A percentile compares a stretch with the other conserved stretches of the same genome.
Conservation (phyloP, 2,329 filamentous ascomycete genomes). For the Xylariaceae sp. region DNA sequence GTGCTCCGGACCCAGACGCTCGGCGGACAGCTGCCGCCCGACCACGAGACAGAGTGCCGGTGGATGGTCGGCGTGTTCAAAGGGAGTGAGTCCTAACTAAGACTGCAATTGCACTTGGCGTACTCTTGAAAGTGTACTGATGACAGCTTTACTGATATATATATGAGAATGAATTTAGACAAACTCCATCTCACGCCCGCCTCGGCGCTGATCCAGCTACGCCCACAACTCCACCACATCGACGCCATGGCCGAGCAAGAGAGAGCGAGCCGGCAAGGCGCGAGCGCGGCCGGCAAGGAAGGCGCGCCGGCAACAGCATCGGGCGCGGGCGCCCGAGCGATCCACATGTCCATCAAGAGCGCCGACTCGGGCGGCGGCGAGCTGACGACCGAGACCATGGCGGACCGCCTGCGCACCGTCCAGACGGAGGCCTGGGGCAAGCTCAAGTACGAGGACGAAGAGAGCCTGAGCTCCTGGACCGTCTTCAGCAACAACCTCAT, state of each 20-base stretch:
- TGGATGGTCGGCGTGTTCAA: slow-evolving; percentile 94
- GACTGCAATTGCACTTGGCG: no score
- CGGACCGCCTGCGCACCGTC: slow-evolving; percentile 67
- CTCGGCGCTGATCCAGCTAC: slow-evolving; percentile 77
- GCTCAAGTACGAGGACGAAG: slow-evolving; percentile 77
- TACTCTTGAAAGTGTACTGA: no score
- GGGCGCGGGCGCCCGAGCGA: slow-evolving; percentile 58
- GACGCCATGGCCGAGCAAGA: slow-evolving; percentile 76
- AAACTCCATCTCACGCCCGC: slow-evolving; percentile 83
- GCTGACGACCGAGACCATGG: slow-evolving; percentile 64
- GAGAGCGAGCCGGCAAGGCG: slow-evolving; percentile 36
- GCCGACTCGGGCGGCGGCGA: slow-evolving; percentile 58
- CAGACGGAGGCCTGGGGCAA: slow-evolving; percentile 78
- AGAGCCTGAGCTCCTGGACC: slow-evolving; percentile 68
- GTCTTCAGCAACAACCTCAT: slow-evolving; percentile 71
- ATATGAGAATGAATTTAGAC: slow-evolving; percentile 41
- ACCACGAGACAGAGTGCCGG: slow-evolving; percentile 57
- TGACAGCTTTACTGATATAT: no score
- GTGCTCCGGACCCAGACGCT: slow-evolving; percentile 77
- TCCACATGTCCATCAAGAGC: slow-evolving; percentile 83
- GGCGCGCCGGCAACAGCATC: slow-evolving; percentile 25
- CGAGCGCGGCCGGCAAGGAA: slow-evolving; percentile 28
- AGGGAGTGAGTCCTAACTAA: slow-evolving; percentile 67
- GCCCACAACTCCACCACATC: slow-evolving; percentile 87
- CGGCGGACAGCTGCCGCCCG: slow-evolving; percentile 70